Evolutionary conservation across 1,284 basidiomycete species (phyloP), one percentile per base, ranked within the genome.

Genomic region (Heterobasidion irregulare): DNA sequence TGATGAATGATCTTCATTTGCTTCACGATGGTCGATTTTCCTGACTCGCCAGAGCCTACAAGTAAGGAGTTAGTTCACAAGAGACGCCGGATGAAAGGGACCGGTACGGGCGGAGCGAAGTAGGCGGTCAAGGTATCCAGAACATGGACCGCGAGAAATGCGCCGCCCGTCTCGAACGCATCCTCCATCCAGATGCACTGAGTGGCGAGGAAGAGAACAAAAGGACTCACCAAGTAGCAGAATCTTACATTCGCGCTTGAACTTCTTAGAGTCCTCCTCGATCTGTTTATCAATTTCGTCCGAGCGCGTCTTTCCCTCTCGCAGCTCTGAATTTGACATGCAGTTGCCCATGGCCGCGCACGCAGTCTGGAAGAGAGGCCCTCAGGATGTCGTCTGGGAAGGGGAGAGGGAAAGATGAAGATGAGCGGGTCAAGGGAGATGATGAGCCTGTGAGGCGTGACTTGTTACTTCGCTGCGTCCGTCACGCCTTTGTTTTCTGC

Each of bases 1-100:
- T 98, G 93, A 70, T 98, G 93, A 58, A 98, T 96, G 61, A 98
- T 98, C 79, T 97, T 98, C 95, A 98, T 98, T 73, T 98, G 96
- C 72, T 98, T 98, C 50, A 98, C 94, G 61, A 98, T 94, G 0
- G 95, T 98, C 6, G 86, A 90, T 75, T 98, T 98, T 36, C 95
- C 96, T 0, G 92, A 95, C 75, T 89, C 86, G 64, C 86, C 86
- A n/a, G 85, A 86, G 57, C 84, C 84, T 84, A n/a, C 33, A 9
- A 26, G 32, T 44, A 16, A 13, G 33, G 15, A 13, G 44, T 48
- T 4, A 52, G 32, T 34, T 15, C n/a, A 26, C 47, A 26, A 8
- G 47, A 26, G 47, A 6, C 19, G 47, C n/a, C n/a, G 13, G 15
- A 19, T 19, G 47, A 16, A 19, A 26, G 19, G 47, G 47, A 48